Percentiles rank a stretch among this genome's conserved stretches.
These are phyloP conservation scores for Vitis riparia DNA, from an alignment of 164 flowering plant genomes.

Conservation along the genomic window DNA sequence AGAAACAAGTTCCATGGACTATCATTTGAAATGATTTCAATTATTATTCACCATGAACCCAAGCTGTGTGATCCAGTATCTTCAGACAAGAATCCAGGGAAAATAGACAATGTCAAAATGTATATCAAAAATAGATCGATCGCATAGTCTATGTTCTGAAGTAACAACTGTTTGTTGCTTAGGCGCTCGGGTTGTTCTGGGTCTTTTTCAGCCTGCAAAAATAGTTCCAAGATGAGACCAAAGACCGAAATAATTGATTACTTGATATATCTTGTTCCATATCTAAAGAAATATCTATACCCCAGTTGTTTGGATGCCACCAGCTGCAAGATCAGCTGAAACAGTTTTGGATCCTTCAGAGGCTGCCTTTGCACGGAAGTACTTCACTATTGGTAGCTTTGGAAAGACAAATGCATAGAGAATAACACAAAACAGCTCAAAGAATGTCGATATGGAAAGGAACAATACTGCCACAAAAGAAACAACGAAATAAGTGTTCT, in stretches of 20 bases:
- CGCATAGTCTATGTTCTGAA: constrained; percentile 62
- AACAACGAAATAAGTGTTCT: background rate
- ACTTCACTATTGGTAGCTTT: constrained; percentile 67
- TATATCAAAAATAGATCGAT: constrained; percentile 56
- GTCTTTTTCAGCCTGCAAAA: constrained; percentile 43
- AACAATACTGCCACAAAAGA: constrained; percentile 54
- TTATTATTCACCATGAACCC: constrained; percentile 57
- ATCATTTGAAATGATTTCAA: background rate
- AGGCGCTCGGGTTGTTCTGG: constrained; percentile 36
- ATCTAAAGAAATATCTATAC: constrained; percentile 2
- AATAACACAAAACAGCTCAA: constrained; percentile 60
- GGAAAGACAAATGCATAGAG: constrained; percentile 69
- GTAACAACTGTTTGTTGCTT: constrained; percentile 55
- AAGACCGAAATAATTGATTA: background rate
- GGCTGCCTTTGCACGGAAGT: constrained; percentile 76
- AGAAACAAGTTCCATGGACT: too few species aligned
- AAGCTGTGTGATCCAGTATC: constrained; percentile 76
- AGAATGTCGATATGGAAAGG: constrained; percentile 49
- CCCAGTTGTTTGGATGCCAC: constrained; percentile 44
- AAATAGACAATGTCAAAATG: constrained; percentile 67
- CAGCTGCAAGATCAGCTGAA: constrained; percentile 76
- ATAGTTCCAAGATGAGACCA: background rate
- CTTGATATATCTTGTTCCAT: background rate
- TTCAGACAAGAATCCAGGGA: constrained; percentile 81
- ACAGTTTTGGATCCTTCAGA: constrained; percentile 81